These are phyloP conservation scores for Euphorbia schlechtendalii DNA, from an alignment of 441 rosid species.

Conservation along the genomic window DNA sequence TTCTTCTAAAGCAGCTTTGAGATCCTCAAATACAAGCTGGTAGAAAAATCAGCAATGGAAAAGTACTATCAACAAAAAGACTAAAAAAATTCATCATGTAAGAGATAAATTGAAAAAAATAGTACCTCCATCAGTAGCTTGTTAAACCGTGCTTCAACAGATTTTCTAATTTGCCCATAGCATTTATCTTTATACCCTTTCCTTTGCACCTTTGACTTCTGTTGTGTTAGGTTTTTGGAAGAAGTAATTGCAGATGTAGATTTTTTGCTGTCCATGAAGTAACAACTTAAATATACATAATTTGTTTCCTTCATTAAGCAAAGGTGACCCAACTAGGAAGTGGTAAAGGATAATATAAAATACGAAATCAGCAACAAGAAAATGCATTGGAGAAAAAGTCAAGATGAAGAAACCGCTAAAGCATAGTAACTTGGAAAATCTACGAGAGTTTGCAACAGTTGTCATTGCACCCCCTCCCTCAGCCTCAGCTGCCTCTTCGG, in stretches of 20 bases:
- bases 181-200: conserved; percentile 97
- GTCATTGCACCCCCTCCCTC: conserved; percentile 96
- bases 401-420: conserved; percentile 6
- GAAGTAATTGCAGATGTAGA: conserved; percentile 49
- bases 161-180: conserved; percentile 83
- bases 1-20: conserved; percentile 95
- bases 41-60: conserved; percentile 28
- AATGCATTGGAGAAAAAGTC: neutral
- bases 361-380: neutral
- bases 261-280: conserved; percentile 45
- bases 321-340: conserved; percentile 15
- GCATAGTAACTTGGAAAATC: conserved; percentile 69
- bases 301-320: neutral
- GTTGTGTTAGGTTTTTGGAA: conserved; percentile 54
- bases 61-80: conserved; percentile 15
- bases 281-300: conserved; percentile 2
- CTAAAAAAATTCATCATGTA: neutral
- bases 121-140: conserved; percentile 71
- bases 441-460: conserved; percentile 81
- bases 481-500: conserved; percentile 99
- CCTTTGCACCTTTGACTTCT: conserved; percentile 76
- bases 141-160: conserved; percentile 84
- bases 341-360: neutral
- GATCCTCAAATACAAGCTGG: conserved; percentile 90
- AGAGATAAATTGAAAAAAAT: conserved; percentile 7